phyloP scores from a whole-genome alignment of 169 alveolate species.

The Cryptosporidium parvum region DNA sequence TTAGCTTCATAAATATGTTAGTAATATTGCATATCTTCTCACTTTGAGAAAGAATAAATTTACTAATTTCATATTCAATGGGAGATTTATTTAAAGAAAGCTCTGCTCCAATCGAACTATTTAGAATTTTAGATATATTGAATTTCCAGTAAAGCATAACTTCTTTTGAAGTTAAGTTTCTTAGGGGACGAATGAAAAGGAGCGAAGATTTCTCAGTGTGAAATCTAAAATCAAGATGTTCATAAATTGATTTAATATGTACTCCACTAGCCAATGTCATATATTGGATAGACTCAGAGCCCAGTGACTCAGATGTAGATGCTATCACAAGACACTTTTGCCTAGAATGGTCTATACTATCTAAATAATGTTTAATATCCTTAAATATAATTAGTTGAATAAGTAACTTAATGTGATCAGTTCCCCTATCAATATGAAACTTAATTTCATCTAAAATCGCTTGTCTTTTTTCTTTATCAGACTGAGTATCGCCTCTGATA shows the following conservation, averaged over 20 bases:
- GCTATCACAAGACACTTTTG: constrained; percentile 39
- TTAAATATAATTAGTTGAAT: constrained; percentile 39
- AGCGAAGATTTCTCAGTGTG: constrained; percentile 1
- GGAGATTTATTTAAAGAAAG: constrained; percentile 40
- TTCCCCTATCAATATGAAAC: constrained; percentile 3
- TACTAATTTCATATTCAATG: constrained; percentile 37
- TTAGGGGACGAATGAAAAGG: constrained; percentile 46
- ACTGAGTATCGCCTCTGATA: neutral
- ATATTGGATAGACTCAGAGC: constrained; percentile 59
- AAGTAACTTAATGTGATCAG: constrained; percentile 49
- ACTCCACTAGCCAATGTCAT: constrained; percentile 44
- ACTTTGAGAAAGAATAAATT: constrained; percentile 32
- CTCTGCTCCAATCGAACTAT: constrained; percentile 50
- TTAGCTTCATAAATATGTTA: constrained; percentile 32
- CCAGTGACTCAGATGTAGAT: constrained; percentile 53
- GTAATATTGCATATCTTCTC: constrained; percentile 36
- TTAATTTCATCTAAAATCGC: constrained; percentile 24
- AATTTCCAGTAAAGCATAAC: constrained; percentile 48
- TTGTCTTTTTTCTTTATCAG: neutral
- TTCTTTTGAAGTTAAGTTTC: constrained; percentile 35
- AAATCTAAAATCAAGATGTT: constrained; percentile 26
- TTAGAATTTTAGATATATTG: constrained; percentile 1
- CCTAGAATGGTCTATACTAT: constrained; percentile 3
- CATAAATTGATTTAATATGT: constrained; percentile 34
- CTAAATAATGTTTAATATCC: constrained; percentile 34